These are phyloP conservation scores for Capsella bursapastoris DNA, from an alignment of 345 rosid species.

Conservation along the genomic window DNA sequence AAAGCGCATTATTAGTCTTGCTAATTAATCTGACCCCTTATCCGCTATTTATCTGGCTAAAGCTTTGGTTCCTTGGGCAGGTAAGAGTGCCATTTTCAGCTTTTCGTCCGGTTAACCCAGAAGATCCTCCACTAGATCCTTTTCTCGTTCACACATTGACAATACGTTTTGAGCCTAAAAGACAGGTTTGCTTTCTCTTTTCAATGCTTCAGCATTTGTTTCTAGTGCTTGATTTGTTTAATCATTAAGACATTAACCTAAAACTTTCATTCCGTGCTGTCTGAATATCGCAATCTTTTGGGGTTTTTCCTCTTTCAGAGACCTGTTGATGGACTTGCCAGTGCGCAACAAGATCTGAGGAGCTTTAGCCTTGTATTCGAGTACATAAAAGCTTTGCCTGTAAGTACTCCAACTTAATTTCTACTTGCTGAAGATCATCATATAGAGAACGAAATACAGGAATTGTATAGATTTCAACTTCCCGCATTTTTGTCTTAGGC, in stretches of 20 bases:
- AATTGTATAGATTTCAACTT: conserved; percentile 7
- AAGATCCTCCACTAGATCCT: conserved; percentile 93
- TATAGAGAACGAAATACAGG: neutral
- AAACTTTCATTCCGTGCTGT: conserved; percentile 5
- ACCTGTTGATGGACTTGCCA: conserved; percentile 67
- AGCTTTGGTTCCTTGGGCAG: conserved; percentile 54
- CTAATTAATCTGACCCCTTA: neutral
- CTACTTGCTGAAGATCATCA: neutral
- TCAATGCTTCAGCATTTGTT: neutral
- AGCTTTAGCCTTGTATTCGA: conserved; percentile 84
- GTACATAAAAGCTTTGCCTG: conserved; percentile 93
- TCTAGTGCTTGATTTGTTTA: neutral
- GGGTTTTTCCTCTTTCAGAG: conserved; percentile 56
- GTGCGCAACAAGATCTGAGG: conserved; percentile 75
- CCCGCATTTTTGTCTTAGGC: conserved; percentile 56
- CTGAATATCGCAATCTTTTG: conserved; percentile 13
- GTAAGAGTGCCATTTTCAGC: conserved; percentile 94
- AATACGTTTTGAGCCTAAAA: conserved; percentile 93
- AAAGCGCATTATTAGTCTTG: conserved; percentile 18
- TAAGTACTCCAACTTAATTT: conserved; percentile 44
- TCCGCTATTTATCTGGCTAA: conserved; percentile 4
- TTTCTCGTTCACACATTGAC: conserved; percentile 92
- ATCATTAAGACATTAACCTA: conserved; percentile 1
- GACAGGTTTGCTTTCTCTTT: conserved; percentile 66
- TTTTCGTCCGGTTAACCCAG: conserved; percentile 93